phyloP scores from a whole-genome alignment of 2,329 filamentous ascomycete species.

The Aspergillus ruber region DNA sequence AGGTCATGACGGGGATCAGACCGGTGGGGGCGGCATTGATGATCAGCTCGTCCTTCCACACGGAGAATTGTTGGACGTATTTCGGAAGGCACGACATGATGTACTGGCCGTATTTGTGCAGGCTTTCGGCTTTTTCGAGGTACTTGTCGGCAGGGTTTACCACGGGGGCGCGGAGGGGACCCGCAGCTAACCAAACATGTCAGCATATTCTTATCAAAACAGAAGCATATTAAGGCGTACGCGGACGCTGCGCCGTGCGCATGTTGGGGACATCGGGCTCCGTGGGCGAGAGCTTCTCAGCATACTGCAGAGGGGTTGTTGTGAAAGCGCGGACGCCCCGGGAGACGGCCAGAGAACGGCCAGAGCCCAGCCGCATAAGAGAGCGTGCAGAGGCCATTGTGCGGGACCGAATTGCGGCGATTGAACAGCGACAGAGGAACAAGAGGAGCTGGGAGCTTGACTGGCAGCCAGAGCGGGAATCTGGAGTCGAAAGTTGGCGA shows the following conservation, averaged over 20 bases:
- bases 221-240: constrained; percentile 25
- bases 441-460: constrained; percentile 18
- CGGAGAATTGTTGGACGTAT: constrained; percentile 97
- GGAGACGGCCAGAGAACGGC: constrained; percentile 32
- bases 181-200: constrained; percentile 34
- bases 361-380: constrained; percentile 38
- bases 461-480: constrained; percentile 1
- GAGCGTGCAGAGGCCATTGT: constrained; percentile 42
- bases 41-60: constrained; percentile 98
- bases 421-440: constrained; percentile 12
- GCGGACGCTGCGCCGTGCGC: constrained; percentile 52
- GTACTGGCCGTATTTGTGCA: constrained; percentile 95
- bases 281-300: constrained; percentile 45
- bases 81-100: constrained; percentile 94
- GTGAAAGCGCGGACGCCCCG: constrained; percentile 33
- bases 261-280: constrained; percentile 60
- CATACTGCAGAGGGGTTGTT: constrained; percentile 33
- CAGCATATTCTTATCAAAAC: background rate
- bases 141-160: constrained; percentile 94
- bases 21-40: constrained; percentile 86
- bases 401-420: constrained; percentile 24
- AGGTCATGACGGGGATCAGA: constrained; percentile 84
- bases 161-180: constrained; percentile 67
- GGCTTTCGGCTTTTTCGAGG: constrained; percentile 72
- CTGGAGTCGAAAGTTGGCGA: constrained; percentile 22